These are phyloP conservation scores for Ophiocordyceps australis DNA, from an alignment of 2,329 filamentous ascomycete genomes.

Conservation along the genomic window DNA sequence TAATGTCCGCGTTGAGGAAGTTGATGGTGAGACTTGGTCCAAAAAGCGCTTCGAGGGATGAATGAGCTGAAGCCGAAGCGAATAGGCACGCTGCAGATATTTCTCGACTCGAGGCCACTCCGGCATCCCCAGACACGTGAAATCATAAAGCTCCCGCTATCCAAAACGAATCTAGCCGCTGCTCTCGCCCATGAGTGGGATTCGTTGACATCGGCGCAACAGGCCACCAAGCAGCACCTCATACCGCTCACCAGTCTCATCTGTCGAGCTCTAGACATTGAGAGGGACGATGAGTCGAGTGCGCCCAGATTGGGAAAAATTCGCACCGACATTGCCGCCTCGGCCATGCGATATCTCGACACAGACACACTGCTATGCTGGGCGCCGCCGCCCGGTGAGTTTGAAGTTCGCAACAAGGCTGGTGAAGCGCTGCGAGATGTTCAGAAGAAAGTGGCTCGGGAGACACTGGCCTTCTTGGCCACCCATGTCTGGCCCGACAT, in stretches of 20 bases:
- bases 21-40: conserved; percentile 29
- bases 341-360: conserved; percentile 69
- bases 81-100: conserved; percentile 34
- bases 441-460: conserved; percentile 51
- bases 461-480: conserved; percentile 54
- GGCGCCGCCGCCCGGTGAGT: conserved; percentile 38
- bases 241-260: conserved; percentile 79
- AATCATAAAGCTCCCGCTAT: conserved; percentile 51
- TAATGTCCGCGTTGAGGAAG: conserved; percentile 53
- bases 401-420: conserved; percentile 24
- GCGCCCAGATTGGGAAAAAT: conserved; percentile 25
- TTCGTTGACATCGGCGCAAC: conserved; percentile 58
- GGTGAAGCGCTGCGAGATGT: conserved; percentile 47
- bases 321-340: conserved; percentile 44
- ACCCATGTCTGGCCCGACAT: conserved; percentile 70
- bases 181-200: conserved; percentile 93
- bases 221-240: conserved; percentile 71
- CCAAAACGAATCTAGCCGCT: conserved; percentile 66
- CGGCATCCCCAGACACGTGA: conserved; percentile 57
- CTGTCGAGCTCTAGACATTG: conserved; percentile 70
- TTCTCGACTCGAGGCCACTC: conserved; percentile 64
- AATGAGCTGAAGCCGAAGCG: not conserved
- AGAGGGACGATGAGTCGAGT: conserved; percentile 36
- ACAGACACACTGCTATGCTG: conserved; percentile 91
- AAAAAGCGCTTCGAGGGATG: too few relatives aligned